A percentile compares a stretch with the other conserved stretches of the same genome.
These are phyloP conservation scores for Phytophthora brassicae DNA, from an alignment of 352 stramenopile species.

Conservation along the genomic window DNA sequence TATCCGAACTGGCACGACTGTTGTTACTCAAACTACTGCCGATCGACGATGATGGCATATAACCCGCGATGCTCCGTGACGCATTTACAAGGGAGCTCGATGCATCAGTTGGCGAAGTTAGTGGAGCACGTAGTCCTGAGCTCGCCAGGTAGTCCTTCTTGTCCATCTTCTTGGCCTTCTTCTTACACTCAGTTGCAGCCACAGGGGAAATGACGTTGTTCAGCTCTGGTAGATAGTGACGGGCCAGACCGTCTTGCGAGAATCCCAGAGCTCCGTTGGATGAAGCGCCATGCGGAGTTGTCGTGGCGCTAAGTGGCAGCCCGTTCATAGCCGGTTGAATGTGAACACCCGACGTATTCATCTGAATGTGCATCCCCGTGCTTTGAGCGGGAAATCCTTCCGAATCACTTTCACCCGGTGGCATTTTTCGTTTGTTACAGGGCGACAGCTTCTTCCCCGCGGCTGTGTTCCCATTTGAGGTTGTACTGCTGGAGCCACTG, in stretches of 20 bases:
- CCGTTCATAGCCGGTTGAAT: slow-evolving; percentile 46
- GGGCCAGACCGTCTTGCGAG: slow-evolving; percentile 28
- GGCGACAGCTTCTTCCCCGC: slow-evolving; percentile 43
- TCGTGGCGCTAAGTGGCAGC: slow-evolving; percentile 35
- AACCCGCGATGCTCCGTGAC: slow-evolving; percentile 12
- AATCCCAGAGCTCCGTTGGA: slow-evolving; percentile 26
- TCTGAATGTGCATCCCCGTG: slow-evolving; percentile 34
- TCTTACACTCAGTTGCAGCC: slow-evolving; percentile 61
- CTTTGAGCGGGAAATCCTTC: slow-evolving; percentile 20
- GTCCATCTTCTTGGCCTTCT: slow-evolving; percentile 72
- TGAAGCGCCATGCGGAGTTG: slow-evolving; percentile 33
- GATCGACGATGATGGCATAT: slow-evolving; percentile 15
- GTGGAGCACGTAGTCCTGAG: slow-evolving; percentile 23
- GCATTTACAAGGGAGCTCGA: slow-evolving; percentile 15
- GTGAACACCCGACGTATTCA: slow-evolving; percentile 27
- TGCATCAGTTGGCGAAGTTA: slow-evolving; percentile 24
- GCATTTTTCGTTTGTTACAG: slow-evolving; percentile 51
- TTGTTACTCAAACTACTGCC: slow-evolving; percentile 24
- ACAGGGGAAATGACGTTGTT: slow-evolving; percentile 78
- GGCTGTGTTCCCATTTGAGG: slow-evolving; percentile 1
- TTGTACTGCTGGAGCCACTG: slow-evolving; percentile 9
- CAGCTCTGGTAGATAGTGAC: slow-evolving; percentile 48
- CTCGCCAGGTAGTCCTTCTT: slow-evolving; percentile 45
- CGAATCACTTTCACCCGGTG: slow-evolving; percentile 17
- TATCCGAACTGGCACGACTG: slow-evolving; percentile 25